Evolutionary conservation across 331 rosid species (phyloP).

Genomic region (Rhamnella rubrinervis): DNA sequence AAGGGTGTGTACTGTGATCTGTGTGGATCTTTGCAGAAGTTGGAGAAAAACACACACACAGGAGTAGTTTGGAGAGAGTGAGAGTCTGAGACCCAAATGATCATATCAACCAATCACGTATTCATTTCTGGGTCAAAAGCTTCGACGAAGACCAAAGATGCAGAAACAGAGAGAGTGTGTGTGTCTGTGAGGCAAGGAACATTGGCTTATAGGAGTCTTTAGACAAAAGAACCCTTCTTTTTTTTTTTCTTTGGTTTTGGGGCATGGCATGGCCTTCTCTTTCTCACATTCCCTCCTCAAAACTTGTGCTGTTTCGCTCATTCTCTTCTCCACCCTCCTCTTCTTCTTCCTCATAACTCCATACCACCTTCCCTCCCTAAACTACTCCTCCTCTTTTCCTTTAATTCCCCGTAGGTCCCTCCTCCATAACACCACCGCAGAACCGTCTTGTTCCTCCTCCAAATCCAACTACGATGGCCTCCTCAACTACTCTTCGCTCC

Average conservation of each 20-base stretch:
- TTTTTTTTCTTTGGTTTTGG: neutral
- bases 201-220: neutral
- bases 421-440: constrained; percentile 6
- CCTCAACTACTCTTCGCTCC: constrained; percentile 56
- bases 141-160: neutral
- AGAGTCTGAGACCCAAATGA: too few relatives aligned
- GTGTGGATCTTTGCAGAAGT: too few relatives aligned
- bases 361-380: constrained; percentile 10
- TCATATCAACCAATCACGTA: too few relatives aligned
- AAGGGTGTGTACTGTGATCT: too few relatives aligned
- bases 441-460: constrained; percentile 34
- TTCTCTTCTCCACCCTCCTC: constrained; percentile 37
- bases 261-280: constrained; percentile 68
- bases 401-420: constrained; percentile 47
- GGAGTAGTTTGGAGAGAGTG: too few relatives aligned
- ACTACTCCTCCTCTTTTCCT: neutral
- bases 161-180: neutral
- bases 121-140: too few relatives aligned
- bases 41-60: too few relatives aligned
- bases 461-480: constrained; percentile 49
- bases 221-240: neutral
- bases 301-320: constrained; percentile 28
- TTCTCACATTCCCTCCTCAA: constrained; percentile 17
- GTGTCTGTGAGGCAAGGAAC: too few relatives aligned
- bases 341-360: constrained; percentile 47